A percentile compares a stretch with the other conserved stretches of the same genome.
Evolutionary conservation across 768 basidiomycete genomes (phyloP).

Genomic region (Amanita rubescens): DNA sequence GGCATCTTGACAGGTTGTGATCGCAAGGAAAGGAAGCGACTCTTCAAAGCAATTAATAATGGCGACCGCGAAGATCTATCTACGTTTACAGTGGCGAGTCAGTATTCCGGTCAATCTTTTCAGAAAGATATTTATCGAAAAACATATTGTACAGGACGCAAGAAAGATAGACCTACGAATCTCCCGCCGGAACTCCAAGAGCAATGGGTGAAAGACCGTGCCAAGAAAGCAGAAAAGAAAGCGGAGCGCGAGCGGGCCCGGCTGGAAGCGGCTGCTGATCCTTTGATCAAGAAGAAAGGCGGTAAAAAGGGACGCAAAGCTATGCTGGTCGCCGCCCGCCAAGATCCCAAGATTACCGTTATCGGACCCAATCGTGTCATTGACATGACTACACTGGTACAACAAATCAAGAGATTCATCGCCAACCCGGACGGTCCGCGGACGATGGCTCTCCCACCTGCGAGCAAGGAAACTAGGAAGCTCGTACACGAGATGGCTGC

Average conservation of each 20-base stretch:
- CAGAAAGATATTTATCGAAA: background rate
- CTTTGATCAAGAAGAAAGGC: conserved; percentile 51
- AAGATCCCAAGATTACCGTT: conserved; percentile 38
- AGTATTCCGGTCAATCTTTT: conserved; percentile 17
- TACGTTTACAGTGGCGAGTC: conserved; percentile 42
- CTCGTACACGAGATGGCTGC: conserved; percentile 73
- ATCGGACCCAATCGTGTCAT: conserved; percentile 43
- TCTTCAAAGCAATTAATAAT: conserved; percentile 54
- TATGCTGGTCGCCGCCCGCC: conserved; percentile 47
- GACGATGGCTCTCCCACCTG: conserved; percentile 70
- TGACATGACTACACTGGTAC: conserved; percentile 60
- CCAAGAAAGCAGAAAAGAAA: conserved; percentile 76
- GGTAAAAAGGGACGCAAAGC: conserved; percentile 66
- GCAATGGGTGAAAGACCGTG: conserved; percentile 78
- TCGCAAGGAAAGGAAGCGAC: conserved; percentile 42
- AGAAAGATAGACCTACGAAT: conserved; percentile 45
- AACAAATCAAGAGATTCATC: conserved; percentile 66
- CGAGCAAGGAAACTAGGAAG: conserved; percentile 64
- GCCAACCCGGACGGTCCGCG: conserved; percentile 39
- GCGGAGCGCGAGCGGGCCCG: conserved; percentile 50
- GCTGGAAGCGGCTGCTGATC: conserved; percentile 53
- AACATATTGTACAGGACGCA: conserved; percentile 24
- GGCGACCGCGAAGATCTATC: conserved; percentile 43
- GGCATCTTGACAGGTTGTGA: conserved; percentile 36
- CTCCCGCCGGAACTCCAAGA: conserved; percentile 51